Base-by-base conservation (phyloP, 1,284 basidiomycete genomes). In the Gomphus sp. region DNA sequence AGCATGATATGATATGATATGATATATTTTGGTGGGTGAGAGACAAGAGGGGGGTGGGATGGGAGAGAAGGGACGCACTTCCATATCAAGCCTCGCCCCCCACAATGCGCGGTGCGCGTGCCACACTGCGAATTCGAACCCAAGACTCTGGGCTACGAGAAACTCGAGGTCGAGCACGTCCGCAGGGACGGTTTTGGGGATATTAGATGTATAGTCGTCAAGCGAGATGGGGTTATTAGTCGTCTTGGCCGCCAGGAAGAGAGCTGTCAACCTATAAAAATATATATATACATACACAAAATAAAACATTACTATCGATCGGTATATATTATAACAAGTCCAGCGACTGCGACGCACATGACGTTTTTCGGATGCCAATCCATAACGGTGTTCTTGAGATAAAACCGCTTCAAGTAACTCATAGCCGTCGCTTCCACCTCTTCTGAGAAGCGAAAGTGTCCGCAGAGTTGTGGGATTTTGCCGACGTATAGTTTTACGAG, bases 281-380 rank as follows among this genome's bases (percentile, higher is more conserved):
- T n/a, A n/a, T n/a, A n/a, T n/a, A n/a, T n/a, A n/a, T n/a, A n/a
- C n/a, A n/a, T n/a, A n/a, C n/a, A n/a, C n/a, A n/a, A n/a, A n/a
- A n/a, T n/a, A n/a, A n/a, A n/a, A n/a, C n/a, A n/a, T n/a, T n/a
- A n/a, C n/a, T n/a, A n/a, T n/a, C n/a, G n/a, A n/a, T n/a, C n/a
- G n/a, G n/a, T n/a, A n/a, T n/a, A 9, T 28, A 9, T 36, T 28
- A 18, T 7, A 7, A 57, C 44, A 49, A 31, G 43, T 37, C 50
- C 12, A 28, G 10, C 36, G 34, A 3, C 18, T 39, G 54, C 55
- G 7, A 72, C 89, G 56, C 69, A 97, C 96, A 99, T 98, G 68
- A 99, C 92, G 66, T 91, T 91, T 73, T 97, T 97, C 0, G 96
- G 97, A 73, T 99, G 97, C 85, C 93, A 98, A 69, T 99, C 95